Percentiles rank a stretch among this genome's conserved stretches.
phyloP scores from a whole-genome alignment of 345 rosid genomes.

The Gossypium australe region DNA sequence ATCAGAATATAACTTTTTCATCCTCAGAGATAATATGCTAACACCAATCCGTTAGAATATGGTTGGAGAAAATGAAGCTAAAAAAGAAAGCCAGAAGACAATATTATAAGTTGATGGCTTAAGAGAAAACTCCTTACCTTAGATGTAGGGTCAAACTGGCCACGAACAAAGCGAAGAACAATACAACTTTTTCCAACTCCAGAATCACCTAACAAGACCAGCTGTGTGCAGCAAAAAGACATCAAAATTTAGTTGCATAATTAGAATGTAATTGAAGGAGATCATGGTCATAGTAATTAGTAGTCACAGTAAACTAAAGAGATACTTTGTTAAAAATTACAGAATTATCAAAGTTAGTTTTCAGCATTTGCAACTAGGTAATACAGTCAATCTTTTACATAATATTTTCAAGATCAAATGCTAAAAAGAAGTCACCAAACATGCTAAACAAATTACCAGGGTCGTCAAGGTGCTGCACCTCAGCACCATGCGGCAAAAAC shows the following conservation, averaged over 20 bases:
- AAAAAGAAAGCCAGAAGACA: background rate
- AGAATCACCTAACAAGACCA: slow-evolving; percentile 91
- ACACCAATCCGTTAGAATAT: background rate
- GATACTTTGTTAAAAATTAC: background rate
- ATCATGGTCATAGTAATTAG: background rate
- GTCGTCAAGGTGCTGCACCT: background rate
- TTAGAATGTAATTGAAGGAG: background rate
- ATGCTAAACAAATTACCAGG: background rate
- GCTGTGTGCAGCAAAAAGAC: slow-evolving; percentile 38
- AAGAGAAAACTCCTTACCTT: slow-evolving; percentile 40
- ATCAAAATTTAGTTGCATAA: slow-evolving; percentile 15
- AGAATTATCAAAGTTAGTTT: background rate
- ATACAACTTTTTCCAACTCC: slow-evolving; percentile 99
- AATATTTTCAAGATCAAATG: background rate
- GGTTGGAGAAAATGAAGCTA: background rate
- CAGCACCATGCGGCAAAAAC: background rate
- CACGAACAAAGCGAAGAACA: slow-evolving; percentile 98
- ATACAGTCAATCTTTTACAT: background rate
- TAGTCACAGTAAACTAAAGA: background rate
- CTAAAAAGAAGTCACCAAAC: background rate
- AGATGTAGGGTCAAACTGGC: slow-evolving; percentile 92
- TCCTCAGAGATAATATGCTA: background rate
- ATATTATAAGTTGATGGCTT: background rate
- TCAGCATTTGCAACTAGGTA: background rate
- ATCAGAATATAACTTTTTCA: background rate